Evolutionary conservation across 2,329 filamentous ascomycete genomes (phyloP).

Genomic region (Blastomyces silverae): DNA sequence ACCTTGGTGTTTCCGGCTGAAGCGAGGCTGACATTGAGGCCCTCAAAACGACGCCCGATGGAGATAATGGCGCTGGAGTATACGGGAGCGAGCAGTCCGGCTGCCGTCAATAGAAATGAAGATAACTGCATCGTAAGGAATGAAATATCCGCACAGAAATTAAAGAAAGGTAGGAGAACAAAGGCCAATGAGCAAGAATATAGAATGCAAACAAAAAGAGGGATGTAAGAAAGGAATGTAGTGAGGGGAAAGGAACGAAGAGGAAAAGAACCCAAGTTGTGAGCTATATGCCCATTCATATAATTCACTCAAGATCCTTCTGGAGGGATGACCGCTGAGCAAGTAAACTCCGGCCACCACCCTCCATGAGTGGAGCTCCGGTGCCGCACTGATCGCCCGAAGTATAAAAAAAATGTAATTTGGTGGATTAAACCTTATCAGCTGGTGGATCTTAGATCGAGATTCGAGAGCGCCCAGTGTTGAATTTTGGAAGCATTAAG

Average conservation of each 20-base stretch:
- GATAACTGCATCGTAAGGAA: slow-evolving; percentile 15
- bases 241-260: neutral
- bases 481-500: neutral
- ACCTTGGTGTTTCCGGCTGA: slow-evolving; percentile 17
- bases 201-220: neutral
- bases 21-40: slow-evolving; percentile 17
- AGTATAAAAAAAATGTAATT: neutral
- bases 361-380: neutral
- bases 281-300: neutral
- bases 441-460: neutral
- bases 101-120: slow-evolving; percentile 14
- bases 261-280: neutral
- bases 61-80: slow-evolving; percentile 10
- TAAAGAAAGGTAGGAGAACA: slow-evolving; percentile 1
- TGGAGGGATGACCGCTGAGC: neutral
- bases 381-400: neutral
- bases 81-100: slow-evolving; percentile 10
- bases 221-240: neutral
- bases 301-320: neutral
- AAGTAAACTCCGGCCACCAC: neutral
- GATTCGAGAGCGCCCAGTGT: too few species aligned
- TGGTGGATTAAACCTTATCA: neutral
- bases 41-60: slow-evolving; percentile 8
- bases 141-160: neutral
- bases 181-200: neutral